A percentile compares a stretch with the other conserved stretches of the same genome.
Conservation (phyloP, 495 filamentous ascomycete genomes). For the Endocarpon pusillum region DNA sequence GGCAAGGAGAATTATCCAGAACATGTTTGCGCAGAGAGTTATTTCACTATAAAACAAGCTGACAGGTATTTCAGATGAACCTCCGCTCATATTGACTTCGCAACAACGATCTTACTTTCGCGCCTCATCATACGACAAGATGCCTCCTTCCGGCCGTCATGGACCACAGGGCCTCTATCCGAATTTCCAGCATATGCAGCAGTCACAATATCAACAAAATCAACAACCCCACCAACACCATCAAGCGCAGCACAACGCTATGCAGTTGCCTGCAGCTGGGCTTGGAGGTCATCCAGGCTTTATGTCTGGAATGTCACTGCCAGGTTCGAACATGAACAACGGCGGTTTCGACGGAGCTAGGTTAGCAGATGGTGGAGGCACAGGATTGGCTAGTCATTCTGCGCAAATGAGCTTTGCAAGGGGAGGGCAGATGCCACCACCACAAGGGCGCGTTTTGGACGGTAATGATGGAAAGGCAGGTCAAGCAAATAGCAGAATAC, state of each 20-base stretch:
- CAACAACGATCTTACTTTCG: no score
- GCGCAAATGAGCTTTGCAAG: constrained; percentile 74
- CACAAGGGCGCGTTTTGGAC: constrained; percentile 36
- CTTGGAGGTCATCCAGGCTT: constrained; percentile 42
- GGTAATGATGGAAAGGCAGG: constrained; percentile 24
- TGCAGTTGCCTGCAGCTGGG: constrained; percentile 43
- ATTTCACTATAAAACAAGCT: no score
- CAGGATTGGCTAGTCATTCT: constrained; percentile 76
- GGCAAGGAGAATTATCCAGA: no score
- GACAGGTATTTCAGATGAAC: no score
- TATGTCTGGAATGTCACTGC: constrained; percentile 32
- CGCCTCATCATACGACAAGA: no score
- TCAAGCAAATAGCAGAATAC: constrained; percentile 54
- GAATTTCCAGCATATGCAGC: constrained; percentile 34
- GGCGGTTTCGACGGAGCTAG: constrained; percentile 44
- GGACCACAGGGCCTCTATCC: constrained; percentile 32
- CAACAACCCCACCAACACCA: constrained; percentile 18
- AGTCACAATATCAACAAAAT: constrained; percentile 18
- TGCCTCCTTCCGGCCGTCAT: constrained; percentile 35
- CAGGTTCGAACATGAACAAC: constrained; percentile 46
- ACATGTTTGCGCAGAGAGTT: no score
- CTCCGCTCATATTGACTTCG: no score
- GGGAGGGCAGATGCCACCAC: constrained; percentile 55
- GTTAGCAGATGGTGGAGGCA: constrained; percentile 48
- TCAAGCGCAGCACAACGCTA: constrained; percentile 27